A percentile compares a stretch with the other conserved stretches of the same genome.
phyloP scores from a whole-genome alignment of 345 rosid genomes.

The Moricandia arvensis region DNA sequence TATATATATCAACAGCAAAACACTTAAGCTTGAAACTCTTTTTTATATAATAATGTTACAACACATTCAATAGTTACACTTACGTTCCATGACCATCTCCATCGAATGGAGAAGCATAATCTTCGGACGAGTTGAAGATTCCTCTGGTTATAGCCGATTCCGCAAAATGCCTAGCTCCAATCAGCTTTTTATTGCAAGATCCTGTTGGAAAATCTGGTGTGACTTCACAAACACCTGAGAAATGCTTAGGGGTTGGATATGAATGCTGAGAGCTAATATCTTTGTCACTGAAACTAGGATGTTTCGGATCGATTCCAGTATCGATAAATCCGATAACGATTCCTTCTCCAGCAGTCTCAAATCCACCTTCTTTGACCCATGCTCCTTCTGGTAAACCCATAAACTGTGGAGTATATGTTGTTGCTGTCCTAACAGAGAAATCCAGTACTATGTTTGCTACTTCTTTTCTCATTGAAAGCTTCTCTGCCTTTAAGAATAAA shows the following conservation, averaged over 20 bases:
- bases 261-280: conserved; percentile 51
- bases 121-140: conserved; percentile 80
- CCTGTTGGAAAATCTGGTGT: conserved; percentile 93
- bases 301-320: conserved; percentile 91
- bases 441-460: conserved; percentile 82
- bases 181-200: conserved; percentile 89
- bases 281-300: conserved; percentile 64
- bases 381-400: conserved; percentile 91
- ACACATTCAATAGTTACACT: conserved; percentile 38
- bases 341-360: conserved; percentile 83
- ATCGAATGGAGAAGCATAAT: conserved; percentile 90
- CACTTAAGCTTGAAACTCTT: conserved; percentile 9
- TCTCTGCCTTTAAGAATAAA: conserved; percentile 52
- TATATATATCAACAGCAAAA: conserved; percentile 14
- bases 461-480: conserved; percentile 63
- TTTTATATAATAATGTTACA: background rate
- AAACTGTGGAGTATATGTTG: conserved; percentile 92
- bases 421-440: conserved; percentile 84
- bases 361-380: conserved; percentile 80
- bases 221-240: conserved; percentile 87
- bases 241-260: conserved; percentile 76
- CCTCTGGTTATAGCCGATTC: conserved; percentile 95
- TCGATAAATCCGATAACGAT: conserved; percentile 81
- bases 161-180: conserved; percentile 93
- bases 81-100: conserved; percentile 99